These are phyloP conservation scores for Paraphoma chrysanthemicola DNA, from an alignment of 2,329 filamentous ascomycete genomes.

Conservation along the genomic window DNA sequence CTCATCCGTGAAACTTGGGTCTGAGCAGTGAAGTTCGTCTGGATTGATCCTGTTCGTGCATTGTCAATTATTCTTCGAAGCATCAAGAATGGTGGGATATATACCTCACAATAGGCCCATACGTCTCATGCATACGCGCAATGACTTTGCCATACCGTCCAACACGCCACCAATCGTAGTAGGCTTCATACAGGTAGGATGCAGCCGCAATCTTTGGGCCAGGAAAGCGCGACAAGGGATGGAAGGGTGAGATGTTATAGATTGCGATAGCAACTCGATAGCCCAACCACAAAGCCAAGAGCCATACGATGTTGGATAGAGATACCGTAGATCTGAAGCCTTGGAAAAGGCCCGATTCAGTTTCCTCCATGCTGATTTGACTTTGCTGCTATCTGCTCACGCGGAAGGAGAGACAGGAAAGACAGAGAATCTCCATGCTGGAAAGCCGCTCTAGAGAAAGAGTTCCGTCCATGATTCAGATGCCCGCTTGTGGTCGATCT, in stretches of 20 bases:
- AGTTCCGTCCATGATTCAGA: not conserved
- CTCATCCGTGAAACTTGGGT: constrained; percentile 41
- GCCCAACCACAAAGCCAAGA: constrained; percentile 23
- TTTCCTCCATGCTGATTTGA: constrained; percentile 18
- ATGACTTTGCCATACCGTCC: constrained; percentile 46
- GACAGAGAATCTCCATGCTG: no score
- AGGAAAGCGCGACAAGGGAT: constrained; percentile 33
- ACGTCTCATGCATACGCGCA: constrained; percentile 41
- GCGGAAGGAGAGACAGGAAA: no score
- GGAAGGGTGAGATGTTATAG: constrained; percentile 34
- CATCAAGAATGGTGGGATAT: not conserved
- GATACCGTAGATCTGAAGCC: constrained; percentile 17
- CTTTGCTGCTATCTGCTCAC: not conserved
- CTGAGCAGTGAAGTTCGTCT: constrained; percentile 41
- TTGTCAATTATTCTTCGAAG: constrained; percentile 5
- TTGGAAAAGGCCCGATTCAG: constrained; percentile 15
- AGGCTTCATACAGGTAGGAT: constrained; percentile 37
- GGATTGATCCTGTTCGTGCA: constrained; percentile 38
- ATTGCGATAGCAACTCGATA: constrained; percentile 24
- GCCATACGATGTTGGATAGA: constrained; percentile 17
- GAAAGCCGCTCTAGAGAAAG: no score
- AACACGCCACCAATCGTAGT: constrained; percentile 34
- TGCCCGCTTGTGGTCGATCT: not conserved
- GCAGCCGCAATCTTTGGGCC: constrained; percentile 39
- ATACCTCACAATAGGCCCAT: constrained; percentile 28